A percentile compares a stretch with the other conserved stretches of the same genome.
Evolutionary conservation across 495 filamentous ascomycete genomes (phyloP).

Genomic region (Halenospora varia): DNA sequence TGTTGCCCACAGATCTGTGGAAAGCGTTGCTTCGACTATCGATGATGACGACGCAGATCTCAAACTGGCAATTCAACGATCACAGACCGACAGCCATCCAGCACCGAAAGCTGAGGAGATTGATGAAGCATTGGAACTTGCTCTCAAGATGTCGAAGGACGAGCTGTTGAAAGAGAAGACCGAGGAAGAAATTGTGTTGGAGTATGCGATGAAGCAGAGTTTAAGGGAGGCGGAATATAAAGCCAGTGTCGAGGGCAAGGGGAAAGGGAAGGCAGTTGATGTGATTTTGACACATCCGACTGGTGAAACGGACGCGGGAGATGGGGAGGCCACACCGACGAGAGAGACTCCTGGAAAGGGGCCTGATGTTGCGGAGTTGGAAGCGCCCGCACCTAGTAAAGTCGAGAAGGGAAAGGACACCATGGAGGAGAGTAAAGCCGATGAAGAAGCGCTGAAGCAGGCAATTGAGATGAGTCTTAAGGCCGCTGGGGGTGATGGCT

Average conservation of each 20-base stretch:
- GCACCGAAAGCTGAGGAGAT: background rate
- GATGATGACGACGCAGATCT: constrained; percentile 43
- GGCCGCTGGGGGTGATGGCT: too few relatives aligned
- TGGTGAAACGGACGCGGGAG: too few relatives aligned
- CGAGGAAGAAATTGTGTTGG: constrained; percentile 71
- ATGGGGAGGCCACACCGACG: constrained; percentile 4
- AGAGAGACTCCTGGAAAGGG: constrained; percentile 11
- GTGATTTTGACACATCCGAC: too few relatives aligned
- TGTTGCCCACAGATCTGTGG: constrained; percentile 11
- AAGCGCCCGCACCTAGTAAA: too few relatives aligned
- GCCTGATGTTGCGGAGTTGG: constrained; percentile 2
- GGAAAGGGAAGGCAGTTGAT: constrained; percentile 13
- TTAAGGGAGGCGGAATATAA: constrained; percentile 58
- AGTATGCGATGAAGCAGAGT: constrained; percentile 77
- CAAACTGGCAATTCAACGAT: constrained; percentile 26
- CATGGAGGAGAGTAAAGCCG: too few relatives aligned
- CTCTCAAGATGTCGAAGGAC: constrained; percentile 20
- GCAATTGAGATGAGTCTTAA: too few relatives aligned
- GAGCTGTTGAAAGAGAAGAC: constrained; percentile 33
- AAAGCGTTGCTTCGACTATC: constrained; percentile 10
- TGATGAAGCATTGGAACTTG: background rate
- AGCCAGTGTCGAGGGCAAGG: constrained; percentile 10
- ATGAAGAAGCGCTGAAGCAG: too few relatives aligned
- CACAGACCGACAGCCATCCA: constrained; percentile 9
- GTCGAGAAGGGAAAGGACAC: too few relatives aligned